A percentile compares a stretch with the other conserved stretches of the same genome.
phyloP scores from a whole-genome alignment of 2,329 filamentous ascomycete species.

The Neopestalotiopsis sp. region DNA sequence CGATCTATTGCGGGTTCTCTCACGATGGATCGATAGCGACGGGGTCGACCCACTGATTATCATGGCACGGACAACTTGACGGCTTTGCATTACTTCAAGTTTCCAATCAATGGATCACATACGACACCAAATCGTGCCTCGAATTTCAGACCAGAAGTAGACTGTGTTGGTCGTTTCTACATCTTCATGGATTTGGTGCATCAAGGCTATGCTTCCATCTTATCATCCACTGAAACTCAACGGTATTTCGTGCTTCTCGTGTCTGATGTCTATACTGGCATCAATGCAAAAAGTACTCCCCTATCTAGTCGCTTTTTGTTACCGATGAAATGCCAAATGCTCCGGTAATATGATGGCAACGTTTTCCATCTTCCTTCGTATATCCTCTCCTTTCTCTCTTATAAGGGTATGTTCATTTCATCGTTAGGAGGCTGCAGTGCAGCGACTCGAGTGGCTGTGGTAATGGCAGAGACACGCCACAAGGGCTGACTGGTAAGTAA shows the following conservation, averaged over 20 bases:
- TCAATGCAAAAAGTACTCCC: too few relatives aligned
- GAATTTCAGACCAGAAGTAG: not conserved
- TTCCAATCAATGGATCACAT: not conserved
- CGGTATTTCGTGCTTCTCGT: too few relatives aligned
- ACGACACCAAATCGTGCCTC: not conserved
- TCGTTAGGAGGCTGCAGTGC: not conserved
- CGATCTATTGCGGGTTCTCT: not conserved
- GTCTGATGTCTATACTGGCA: too few relatives aligned
- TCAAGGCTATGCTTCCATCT: too few relatives aligned
- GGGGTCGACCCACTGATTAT: not conserved
- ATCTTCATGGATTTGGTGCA: too few relatives aligned
- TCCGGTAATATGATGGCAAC: too few relatives aligned
- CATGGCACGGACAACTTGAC: not conserved
- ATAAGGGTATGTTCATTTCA: not conserved
- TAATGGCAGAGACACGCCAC: not conserved
- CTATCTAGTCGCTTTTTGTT: too few relatives aligned
- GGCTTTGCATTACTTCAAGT: slow-evolving; percentile 1
- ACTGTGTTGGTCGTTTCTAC: too few relatives aligned
- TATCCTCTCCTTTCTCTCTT: not conserved
- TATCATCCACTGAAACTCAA: too few relatives aligned
- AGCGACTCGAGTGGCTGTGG: not conserved
- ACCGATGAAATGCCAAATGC: too few relatives aligned
- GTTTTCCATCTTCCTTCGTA: too few relatives aligned
- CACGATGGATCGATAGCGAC: not conserved
- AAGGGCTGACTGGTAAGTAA: not conserved